Conservation (phyloP, 2,329 filamentous ascomycete genomes). For the Fusarium proliferatum region DNA sequence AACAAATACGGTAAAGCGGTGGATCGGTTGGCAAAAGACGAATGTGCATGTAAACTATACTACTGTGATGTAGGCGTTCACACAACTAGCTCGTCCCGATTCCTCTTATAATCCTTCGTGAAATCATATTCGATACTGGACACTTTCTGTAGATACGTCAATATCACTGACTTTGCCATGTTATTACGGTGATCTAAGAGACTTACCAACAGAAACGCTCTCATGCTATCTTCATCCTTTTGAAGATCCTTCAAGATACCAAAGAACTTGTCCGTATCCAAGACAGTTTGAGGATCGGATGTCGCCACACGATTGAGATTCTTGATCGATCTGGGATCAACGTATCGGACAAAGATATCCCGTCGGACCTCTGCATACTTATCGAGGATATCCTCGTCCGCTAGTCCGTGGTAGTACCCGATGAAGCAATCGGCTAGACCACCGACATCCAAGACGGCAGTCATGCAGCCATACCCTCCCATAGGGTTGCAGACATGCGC, state of each 20-base stretch:
- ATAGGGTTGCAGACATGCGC: conserved; percentile 8
- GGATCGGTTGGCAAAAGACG: rapidly evolving
- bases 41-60: rapidly evolving
- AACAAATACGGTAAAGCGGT: rapidly evolving
- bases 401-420: not conserved
- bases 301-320: conserved; percentile 3
- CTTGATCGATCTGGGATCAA: conserved; percentile 5
- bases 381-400: not conserved
- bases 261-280: conserved; percentile 5
- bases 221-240: not conserved
- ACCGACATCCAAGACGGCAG: not conserved
- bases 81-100: rapidly evolving
- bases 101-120: not conserved
- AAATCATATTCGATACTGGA: not conserved
- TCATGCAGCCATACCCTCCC: conserved; percentile 12
- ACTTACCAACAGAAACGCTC: not conserved
- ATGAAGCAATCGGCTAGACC: conserved; percentile 3
- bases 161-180: rapidly evolving
- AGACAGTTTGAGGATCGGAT: not conserved
- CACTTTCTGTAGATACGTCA: not conserved
- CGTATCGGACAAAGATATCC: conserved; percentile 2
- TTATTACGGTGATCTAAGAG: rapidly evolving
- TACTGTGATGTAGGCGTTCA: rapidly evolving
- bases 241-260: not conserved
- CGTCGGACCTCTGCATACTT: not conserved